These are phyloP conservation scores for Sanghuangporus weigelae DNA, from an alignment of 1,284 basidiomycete species.

Conservation along the genomic window DNA sequence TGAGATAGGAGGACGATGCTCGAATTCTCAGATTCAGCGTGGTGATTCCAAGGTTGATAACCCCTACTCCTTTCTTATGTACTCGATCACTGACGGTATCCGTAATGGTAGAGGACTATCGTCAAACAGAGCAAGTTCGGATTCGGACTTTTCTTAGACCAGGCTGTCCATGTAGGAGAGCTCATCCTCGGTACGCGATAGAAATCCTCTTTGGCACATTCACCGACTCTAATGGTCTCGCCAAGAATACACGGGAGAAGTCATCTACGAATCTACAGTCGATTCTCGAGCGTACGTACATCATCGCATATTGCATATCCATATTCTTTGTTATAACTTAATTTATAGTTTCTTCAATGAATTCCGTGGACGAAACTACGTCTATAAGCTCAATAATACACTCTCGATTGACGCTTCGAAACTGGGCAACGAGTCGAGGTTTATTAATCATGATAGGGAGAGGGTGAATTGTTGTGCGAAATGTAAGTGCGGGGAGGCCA, in stretches of 20 bases:
- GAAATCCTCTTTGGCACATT: not conserved
- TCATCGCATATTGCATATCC: too few species aligned
- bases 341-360: conserved; percentile 32
- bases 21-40: conserved; percentile 40
- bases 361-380: conserved; percentile 47
- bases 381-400: conserved; percentile 43
- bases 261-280: conserved; percentile 38
- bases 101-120: conserved; percentile 24
- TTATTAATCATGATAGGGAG: conserved; percentile 46
- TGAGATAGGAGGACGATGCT: conserved; percentile 29
- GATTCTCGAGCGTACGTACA: conserved; percentile 38
- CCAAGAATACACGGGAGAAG: conserved; percentile 55
- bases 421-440: conserved; percentile 52
- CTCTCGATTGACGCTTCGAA: conserved; percentile 45
- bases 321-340: too few species aligned
- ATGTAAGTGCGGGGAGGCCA: conserved; percentile 31
- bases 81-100: not conserved
- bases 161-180: conserved; percentile 29
- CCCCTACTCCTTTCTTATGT: conserved; percentile 5
- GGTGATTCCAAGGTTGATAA: conserved; percentile 33
- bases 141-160: conserved; percentile 37
- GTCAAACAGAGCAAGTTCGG: conserved; percentile 36
- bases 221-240: not conserved
- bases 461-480: conserved; percentile 39
- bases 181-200: conserved; percentile 42